A percentile compares a stretch with the other conserved stretches of the same genome.
These are phyloP conservation scores for Mycena floridula DNA, from an alignment of 768 basidiomycete species.

Conservation along the genomic window DNA sequence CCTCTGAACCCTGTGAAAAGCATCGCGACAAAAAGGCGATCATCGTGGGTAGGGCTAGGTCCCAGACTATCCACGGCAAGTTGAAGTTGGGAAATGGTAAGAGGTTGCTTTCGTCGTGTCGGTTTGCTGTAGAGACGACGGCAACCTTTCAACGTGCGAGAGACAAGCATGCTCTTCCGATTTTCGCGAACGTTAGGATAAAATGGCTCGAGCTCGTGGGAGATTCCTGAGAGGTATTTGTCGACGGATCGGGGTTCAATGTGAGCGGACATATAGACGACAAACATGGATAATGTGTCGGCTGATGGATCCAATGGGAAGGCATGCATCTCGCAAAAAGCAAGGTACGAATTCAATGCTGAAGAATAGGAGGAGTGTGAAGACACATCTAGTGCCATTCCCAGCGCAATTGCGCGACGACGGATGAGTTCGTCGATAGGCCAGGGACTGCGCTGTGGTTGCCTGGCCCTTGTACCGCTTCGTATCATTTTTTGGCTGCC, in stretches of 20 bases:
- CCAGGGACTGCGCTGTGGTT: slow-evolving; percentile 21
- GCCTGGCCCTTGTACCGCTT: no score
- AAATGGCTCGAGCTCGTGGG: background rate
- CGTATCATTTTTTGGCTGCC: no score
- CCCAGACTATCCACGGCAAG: background rate
- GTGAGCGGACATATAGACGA: no score
- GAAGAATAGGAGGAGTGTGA: no score
- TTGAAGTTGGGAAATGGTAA: background rate
- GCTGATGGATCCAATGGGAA: no score
- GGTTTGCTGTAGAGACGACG: background rate
- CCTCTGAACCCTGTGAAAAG: background rate
- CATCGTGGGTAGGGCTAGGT: background rate
- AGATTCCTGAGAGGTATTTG: no score
- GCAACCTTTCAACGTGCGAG: background rate
- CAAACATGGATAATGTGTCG: no score
- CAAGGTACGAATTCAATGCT: no score
- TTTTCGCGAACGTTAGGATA: background rate
- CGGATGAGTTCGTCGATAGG: no score
- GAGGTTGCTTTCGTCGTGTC: background rate
- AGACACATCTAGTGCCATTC: no score
- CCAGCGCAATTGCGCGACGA: slow-evolving; percentile 19
- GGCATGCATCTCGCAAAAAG: no score
- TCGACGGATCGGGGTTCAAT: no score
- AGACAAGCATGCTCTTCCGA: background rate
- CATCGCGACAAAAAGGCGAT: background rate